These are phyloP conservation scores for Calocybe indica DNA, from an alignment of 768 basidiomycete species.

Conservation along the genomic window DNA sequence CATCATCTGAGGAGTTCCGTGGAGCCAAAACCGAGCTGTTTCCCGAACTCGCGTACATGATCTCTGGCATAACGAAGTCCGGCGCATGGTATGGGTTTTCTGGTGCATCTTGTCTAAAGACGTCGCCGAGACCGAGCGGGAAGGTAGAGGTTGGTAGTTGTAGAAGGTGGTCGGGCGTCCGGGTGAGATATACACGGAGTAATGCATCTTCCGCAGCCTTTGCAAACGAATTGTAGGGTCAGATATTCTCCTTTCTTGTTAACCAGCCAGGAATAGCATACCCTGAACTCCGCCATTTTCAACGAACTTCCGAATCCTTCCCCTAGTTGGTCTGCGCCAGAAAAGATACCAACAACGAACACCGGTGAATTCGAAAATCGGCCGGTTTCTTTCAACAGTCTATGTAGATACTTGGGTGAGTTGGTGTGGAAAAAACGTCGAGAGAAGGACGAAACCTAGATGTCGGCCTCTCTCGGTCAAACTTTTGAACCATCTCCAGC, in stretches of 20 bases:
- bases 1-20: constrained; percentile 6
- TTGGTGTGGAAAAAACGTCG: neutral
- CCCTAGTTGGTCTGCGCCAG: constrained; percentile 77
- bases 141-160: constrained; percentile 75
- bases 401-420: constrained; percentile 18
- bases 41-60: constrained; percentile 65
- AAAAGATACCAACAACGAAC: constrained; percentile 94
- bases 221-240: constrained; percentile 1
- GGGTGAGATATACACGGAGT: constrained; percentile 77
- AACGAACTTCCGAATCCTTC: constrained; percentile 93
- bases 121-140: constrained; percentile 44
- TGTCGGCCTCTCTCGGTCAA: constrained; percentile 56
- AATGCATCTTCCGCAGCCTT: constrained; percentile 86
- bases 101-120: constrained; percentile 38
- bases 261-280: constrained; percentile 27
- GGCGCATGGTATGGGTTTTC: constrained; percentile 48
- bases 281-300: constrained; percentile 92
- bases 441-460: constrained; percentile 47
- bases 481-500: constrained; percentile 64
- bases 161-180: constrained; percentile 60
- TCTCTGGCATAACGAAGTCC: constrained; percentile 54
- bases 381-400: constrained; percentile 90
- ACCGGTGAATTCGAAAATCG: constrained; percentile 86
- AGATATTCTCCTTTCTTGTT: too few relatives aligned
- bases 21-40: constrained; percentile 31